Conservation (phyloP, 306 rosid genomes). For the Prunus mongolica region DNA sequence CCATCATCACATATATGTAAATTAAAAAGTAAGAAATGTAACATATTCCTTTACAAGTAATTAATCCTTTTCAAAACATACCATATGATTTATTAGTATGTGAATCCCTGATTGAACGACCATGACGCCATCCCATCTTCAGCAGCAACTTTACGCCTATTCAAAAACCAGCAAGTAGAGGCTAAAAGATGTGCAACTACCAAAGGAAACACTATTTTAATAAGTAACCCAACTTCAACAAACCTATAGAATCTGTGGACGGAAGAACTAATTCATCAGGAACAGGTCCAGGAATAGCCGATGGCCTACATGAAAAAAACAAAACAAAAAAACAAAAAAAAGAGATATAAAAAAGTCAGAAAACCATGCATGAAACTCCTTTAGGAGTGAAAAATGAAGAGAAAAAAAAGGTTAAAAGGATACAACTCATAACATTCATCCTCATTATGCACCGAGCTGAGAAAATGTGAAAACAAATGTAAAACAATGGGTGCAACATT, state of each 20-base stretch:
- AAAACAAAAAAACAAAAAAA: neutral
- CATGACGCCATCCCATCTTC: slow-evolving; percentile 99
- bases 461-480: neutral
- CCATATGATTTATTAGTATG: slow-evolving; percentile 59
- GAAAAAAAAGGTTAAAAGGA: neutral
- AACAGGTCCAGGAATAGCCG: slow-evolving; percentile 91
- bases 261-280: slow-evolving; percentile 93
- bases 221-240: slow-evolving; percentile 23
- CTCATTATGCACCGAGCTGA: neutral
- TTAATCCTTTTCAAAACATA: slow-evolving; percentile 22
- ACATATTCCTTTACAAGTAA: too few species aligned
- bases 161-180: slow-evolving; percentile 17
- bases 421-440: neutral
- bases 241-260: slow-evolving; percentile 86
- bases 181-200: slow-evolving; percentile 18
- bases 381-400: neutral
- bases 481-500: neutral
- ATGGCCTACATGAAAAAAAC: slow-evolving; percentile 53
- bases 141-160: slow-evolving; percentile 79
- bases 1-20: neutral
- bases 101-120: slow-evolving; percentile 92
- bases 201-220: slow-evolving; percentile 6
- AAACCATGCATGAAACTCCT: slow-evolving; percentile 14
- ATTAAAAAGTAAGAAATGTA: neutral
- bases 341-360: neutral